Base-by-base conservation (phyloP, 2,329 filamentous ascomycete genomes). In the Exophiala bonariae region DNA sequence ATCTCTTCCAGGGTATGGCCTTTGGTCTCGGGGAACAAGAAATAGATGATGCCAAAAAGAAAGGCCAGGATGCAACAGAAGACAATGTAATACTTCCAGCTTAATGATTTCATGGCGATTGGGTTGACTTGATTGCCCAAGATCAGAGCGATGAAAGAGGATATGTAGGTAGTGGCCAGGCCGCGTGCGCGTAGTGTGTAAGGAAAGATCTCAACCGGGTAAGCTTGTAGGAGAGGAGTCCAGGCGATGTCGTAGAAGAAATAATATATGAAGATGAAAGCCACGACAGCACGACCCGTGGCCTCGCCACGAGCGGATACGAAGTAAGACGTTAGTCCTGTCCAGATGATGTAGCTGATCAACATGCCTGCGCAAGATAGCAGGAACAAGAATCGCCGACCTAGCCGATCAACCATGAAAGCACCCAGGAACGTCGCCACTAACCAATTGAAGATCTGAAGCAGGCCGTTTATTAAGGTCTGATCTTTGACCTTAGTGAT, bases 321-420 rank as follows among this genome's bases (percentile, higher is more conserved):
- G 22, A 43, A 38, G 10, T 36, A 26, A 6, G 37, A 19, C 23
- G 36, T 47, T 11, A 41, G 42, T n/a, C 41, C 35, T 13, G 50
- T 54, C 46, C 47, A 50, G 11, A 49, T 44, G 19, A 47, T 50
- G 42, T 47, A 50, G 28, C 37, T 28, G 8, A 44, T 11, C 17
- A 44, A 42, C 65, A 67, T 67, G 46, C 65, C 62, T 28, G 59
- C 58, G 9, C 66, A 70, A 13, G 66, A 61, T 18, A 61, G 48
- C n/a, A 82, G 63, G 71, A 82, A 82, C 49, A 79, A 73, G 10
- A 79, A 72, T 32, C 80, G 76, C 34, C 80, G 75, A 50, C 79
- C 79, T 53, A 79, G 65, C 44, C 67, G 69, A 64, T 82, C 79
- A 52, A 80, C 72, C 3, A 79, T 67, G 58, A 79, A 66, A 34